These are phyloP conservation scores for Leishmania martiniquensis DNA, from an alignment of 208 protist genomes.

Conservation along the genomic window DNA sequence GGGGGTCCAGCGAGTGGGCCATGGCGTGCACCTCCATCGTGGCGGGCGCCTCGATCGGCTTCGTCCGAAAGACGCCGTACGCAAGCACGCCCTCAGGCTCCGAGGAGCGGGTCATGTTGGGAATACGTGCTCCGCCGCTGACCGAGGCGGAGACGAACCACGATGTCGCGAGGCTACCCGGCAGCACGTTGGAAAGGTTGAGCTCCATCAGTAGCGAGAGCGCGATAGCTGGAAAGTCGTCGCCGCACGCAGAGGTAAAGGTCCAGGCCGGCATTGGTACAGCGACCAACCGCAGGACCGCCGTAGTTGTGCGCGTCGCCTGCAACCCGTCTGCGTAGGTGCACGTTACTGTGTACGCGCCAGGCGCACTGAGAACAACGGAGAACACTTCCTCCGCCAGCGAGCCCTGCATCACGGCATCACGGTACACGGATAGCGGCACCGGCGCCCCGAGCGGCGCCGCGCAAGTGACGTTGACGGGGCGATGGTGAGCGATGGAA, in stretches of 20 bases:
- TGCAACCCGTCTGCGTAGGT: slow-evolving; percentile 53
- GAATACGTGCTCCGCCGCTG: slow-evolving; percentile 15
- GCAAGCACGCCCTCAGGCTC: slow-evolving; percentile 19
- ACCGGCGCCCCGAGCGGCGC: slow-evolving; percentile 35
- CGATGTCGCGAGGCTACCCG: slow-evolving; percentile 21
- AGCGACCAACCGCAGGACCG: slow-evolving; percentile 30
- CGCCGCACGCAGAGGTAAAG: slow-evolving; percentile 44
- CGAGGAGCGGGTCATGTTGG: slow-evolving; percentile 11
- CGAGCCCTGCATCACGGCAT: slow-evolving; percentile 6
- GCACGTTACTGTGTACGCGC: slow-evolving; percentile 52
- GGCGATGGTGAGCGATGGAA: slow-evolving; percentile 23
- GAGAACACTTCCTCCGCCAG: slow-evolving; percentile 27
- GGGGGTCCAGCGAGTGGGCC: slow-evolving; percentile 39
- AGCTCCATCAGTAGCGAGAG: slow-evolving; percentile 36
- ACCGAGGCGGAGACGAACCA: slow-evolving; percentile 26
- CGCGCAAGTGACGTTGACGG: slow-evolving; percentile 47
- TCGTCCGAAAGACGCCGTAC: slow-evolving; percentile 25
- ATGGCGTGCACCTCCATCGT: slow-evolving; percentile 27
- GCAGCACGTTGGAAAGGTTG: slow-evolving; percentile 23
- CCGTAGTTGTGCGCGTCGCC: slow-evolving; percentile 19
- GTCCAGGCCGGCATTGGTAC: slow-evolving; percentile 36
- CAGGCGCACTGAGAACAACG: slow-evolving; percentile 26
- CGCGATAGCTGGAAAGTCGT: slow-evolving; percentile 39
- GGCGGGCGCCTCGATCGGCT: neutral
- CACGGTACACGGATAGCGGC: slow-evolving; percentile 13